Conservation (phyloP, 2,329 filamentous ascomycete genomes). For the Penicillium sp. region DNA sequence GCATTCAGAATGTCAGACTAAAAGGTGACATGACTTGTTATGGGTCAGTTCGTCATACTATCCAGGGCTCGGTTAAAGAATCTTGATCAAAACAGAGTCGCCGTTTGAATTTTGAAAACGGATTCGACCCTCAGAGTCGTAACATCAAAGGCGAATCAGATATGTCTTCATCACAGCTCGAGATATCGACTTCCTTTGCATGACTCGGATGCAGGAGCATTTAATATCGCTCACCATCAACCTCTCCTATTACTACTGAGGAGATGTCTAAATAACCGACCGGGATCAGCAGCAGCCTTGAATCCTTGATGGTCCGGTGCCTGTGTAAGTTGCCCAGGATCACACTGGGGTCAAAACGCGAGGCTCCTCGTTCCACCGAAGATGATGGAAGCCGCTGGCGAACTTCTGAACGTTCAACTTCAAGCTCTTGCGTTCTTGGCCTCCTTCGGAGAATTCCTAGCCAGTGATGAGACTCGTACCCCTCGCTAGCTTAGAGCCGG, state of each 20-base stretch:
- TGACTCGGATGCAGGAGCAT: background rate
- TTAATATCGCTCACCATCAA: background rate
- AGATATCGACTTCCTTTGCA: background rate
- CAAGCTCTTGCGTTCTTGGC: slow-evolving; percentile 8
- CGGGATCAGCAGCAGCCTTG: background rate
- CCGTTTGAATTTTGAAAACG: background rate
- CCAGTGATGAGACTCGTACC: slow-evolving; percentile 10
- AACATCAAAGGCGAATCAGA: background rate
- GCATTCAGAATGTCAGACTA: background rate
- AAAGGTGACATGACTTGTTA: slow-evolving; percentile 7
- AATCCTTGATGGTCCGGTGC: background rate
- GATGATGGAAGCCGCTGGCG: slow-evolving; percentile 1
- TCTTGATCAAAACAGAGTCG: background rate
- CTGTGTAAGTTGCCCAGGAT: background rate
- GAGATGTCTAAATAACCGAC: background rate
- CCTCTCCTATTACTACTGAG: background rate
- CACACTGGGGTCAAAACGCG: background rate
- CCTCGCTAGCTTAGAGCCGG: background rate
- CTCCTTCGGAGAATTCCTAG: slow-evolving; percentile 16
- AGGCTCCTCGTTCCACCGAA: background rate
- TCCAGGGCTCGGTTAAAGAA: slow-evolving; percentile 6
- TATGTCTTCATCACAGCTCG: background rate
- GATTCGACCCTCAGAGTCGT: background rate
- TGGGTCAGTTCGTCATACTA: slow-evolving; percentile 6
- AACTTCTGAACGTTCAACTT: background rate